Evolutionary conservation across 805 yeast species (phyloP).

Genomic region (Kluyveromyces dobzhanskii): DNA sequence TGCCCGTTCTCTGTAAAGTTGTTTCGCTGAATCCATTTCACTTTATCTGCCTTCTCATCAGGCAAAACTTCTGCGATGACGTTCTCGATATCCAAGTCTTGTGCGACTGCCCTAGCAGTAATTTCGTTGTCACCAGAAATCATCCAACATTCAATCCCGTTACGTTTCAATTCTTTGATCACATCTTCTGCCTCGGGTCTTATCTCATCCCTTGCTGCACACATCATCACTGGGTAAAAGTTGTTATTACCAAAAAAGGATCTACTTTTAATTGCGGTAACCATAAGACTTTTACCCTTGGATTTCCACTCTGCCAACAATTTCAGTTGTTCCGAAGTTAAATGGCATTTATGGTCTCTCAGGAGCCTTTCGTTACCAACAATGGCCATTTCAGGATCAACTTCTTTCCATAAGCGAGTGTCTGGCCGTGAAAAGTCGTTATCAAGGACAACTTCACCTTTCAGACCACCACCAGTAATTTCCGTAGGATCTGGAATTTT

Average conservation of each 20-base stretch:
- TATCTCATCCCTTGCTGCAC: slow-evolving; percentile 55
- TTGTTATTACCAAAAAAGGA: slow-evolving; percentile 22
- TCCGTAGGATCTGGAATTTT: slow-evolving; percentile 42
- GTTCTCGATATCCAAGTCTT: slow-evolving; percentile 50
- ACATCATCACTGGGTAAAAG: slow-evolving; percentile 36
- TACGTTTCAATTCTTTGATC: slow-evolving; percentile 32
- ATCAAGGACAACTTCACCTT: slow-evolving; percentile 33
- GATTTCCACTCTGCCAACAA: slow-evolving; percentile 46
- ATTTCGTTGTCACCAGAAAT: slow-evolving; percentile 64
- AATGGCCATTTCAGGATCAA: slow-evolving; percentile 32
- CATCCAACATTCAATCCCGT: slow-evolving; percentile 58
- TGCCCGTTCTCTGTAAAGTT: slow-evolving; percentile 25
- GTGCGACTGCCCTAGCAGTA: slow-evolving; percentile 63
- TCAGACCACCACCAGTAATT: slow-evolving; percentile 53
- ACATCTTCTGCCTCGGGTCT: slow-evolving; percentile 51
- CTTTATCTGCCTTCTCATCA: slow-evolving; percentile 56
- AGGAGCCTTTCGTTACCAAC: slow-evolving; percentile 58
- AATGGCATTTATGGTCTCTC: slow-evolving; percentile 36
- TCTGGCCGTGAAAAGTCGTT: slow-evolving; percentile 9
- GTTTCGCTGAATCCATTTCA: slow-evolving; percentile 44
- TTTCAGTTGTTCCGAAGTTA: slow-evolving; percentile 30
- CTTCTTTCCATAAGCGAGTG: slow-evolving; percentile 26
- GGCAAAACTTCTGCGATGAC: slow-evolving; percentile 70
- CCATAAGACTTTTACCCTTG: slow-evolving; percentile 55
- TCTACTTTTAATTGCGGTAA: slow-evolving; percentile 39